phyloP scores from a whole-genome alignment of 257 asterid genomes.

The Solanum etuberosum region DNA sequence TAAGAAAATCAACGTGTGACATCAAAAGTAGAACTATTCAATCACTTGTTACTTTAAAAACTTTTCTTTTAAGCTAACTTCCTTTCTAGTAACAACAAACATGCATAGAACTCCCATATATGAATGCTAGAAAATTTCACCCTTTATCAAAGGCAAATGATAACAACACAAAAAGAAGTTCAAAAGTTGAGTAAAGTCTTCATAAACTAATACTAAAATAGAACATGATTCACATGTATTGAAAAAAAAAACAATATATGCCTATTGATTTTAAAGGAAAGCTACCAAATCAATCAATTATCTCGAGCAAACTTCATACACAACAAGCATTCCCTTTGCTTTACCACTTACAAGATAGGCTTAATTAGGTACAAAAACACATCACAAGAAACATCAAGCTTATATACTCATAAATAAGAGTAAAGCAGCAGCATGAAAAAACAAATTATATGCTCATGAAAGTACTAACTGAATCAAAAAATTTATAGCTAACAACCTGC shows the following conservation, averaged over 20 bases:
- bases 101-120: neutral
- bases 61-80: neutral
- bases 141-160: neutral
- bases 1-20: neutral
- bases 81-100: neutral
- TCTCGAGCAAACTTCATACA: neutral
- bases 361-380: neutral
- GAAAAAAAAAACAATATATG: neutral
- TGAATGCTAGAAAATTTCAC: neutral
- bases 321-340: neutral
- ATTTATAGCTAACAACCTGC: neutral
- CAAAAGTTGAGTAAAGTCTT: neutral
- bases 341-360: neutral
- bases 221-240: neutral
- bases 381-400: neutral
- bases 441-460: neutral
- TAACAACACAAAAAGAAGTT: neutral
- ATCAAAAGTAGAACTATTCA: neutral
- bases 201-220: neutral
- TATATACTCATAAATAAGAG: neutral
- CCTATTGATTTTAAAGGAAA: neutral
- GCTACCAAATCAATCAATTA: constrained; percentile 2
- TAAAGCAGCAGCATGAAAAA: neutral
- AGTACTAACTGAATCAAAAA: neutral
- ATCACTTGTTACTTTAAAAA: neutral